A percentile compares a stretch with the other conserved stretches of the same genome.
Conservation (phyloP, 768 basidiomycete species). For the Agrocybe pediades region DNA sequence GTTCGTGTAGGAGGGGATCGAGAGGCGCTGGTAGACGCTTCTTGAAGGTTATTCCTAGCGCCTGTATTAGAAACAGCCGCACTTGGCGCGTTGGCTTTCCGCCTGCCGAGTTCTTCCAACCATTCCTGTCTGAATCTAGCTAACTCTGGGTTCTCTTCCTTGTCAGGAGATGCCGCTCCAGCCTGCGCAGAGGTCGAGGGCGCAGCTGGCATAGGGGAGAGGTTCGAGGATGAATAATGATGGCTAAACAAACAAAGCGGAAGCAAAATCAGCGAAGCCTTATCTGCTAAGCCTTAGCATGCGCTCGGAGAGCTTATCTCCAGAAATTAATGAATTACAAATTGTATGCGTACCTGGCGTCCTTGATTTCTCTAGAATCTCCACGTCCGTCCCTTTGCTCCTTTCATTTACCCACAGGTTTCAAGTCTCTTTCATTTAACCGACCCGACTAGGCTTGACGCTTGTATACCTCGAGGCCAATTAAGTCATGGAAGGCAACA, state of each 20-base stretch:
- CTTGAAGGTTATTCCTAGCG: not conserved
- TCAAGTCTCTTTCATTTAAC: conserved; percentile 2
- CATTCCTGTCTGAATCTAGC: conserved; percentile 72
- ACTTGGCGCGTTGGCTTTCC: conserved; percentile 22
- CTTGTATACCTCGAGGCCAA: not conserved
- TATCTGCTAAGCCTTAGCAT: conserved; percentile 21
- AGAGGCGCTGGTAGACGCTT: not conserved
- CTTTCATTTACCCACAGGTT: conserved; percentile 1
- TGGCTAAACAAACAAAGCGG: conserved; percentile 2
- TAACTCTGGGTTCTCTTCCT: conserved; percentile 62
- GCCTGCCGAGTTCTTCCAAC: conserved; percentile 62
- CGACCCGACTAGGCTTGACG: not conserved
- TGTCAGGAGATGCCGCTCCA: conserved; percentile 16
- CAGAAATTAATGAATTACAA: not conserved
- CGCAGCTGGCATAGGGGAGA: conserved; percentile 22
- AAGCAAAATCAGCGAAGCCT: conserved; percentile 2
- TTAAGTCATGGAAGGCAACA: conserved; percentile 73
- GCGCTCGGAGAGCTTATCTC: not conserved
- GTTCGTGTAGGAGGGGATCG: not conserved
- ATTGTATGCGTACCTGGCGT: conserved; percentile 1
- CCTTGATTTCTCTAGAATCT: conserved; percentile 11
- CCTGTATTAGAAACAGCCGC: not conserved
- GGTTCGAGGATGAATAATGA: conserved; percentile 5
- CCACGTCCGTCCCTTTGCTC: not conserved
- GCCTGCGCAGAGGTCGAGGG: conserved; percentile 12